These are phyloP conservation scores for Nothophaeocryptopus gaeumannii DNA, from an alignment of 2,329 filamentous ascomycete species.

Conservation along the genomic window DNA sequence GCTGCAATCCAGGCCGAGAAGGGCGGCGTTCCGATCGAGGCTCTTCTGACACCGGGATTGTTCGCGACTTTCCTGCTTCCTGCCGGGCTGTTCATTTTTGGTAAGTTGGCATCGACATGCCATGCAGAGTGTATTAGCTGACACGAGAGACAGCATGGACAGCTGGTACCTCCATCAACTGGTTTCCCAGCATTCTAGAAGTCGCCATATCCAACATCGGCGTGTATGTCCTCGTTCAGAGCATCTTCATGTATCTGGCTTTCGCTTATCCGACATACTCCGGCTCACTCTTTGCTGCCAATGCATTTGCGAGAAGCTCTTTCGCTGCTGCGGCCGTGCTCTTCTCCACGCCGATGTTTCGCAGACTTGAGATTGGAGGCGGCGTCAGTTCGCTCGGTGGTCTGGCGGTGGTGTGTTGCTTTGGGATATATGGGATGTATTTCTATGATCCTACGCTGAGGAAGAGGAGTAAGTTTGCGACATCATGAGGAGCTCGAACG, in stretches of 20 bases:
- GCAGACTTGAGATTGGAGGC: constrained; percentile 9
- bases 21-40: background rate
- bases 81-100: constrained; percentile 8
- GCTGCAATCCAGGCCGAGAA: background rate
- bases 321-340: constrained; percentile 7
- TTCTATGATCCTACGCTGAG: constrained; percentile 7
- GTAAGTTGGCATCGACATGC: background rate
- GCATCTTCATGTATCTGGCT: constrained; percentile 41
- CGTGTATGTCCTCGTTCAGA: constrained; percentile 44
- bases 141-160: constrained; percentile 3
- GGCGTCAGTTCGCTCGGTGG: constrained; percentile 11
- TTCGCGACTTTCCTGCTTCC: constrained; percentile 11
- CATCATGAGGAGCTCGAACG: too few species aligned
- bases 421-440: constrained; percentile 8
- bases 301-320: constrained; percentile 48
- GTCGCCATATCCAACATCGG: constrained; percentile 39
- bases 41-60: constrained; percentile 5
- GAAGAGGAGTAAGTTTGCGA: constrained; percentile 10
- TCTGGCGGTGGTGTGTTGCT: constrained; percentile 1
- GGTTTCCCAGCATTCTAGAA: constrained; percentile 42
- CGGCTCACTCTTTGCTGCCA: constrained; percentile 59
- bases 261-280: constrained; percentile 44
- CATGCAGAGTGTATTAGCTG: background rate
- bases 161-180: constrained; percentile 30
- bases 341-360: constrained; percentile 13